Conservation (phyloP, 768 basidiomycete genomes). For the Boletus tylopilopsis region DNA sequence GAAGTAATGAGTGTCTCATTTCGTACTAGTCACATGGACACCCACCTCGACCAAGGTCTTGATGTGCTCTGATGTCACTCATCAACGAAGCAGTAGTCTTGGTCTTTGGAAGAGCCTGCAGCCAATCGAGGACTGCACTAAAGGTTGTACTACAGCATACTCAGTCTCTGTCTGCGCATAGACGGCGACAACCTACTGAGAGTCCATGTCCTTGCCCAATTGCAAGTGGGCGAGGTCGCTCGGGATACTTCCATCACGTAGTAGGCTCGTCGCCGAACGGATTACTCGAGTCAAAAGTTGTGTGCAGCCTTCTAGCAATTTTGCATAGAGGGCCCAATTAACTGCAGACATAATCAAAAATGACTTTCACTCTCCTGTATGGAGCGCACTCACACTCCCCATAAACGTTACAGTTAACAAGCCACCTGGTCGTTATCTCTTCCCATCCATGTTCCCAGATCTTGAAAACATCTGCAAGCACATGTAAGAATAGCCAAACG, state of each 20-base stretch:
- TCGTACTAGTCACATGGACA: not conserved
- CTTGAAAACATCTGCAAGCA: constrained; percentile 23
- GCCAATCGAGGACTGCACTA: constrained; percentile 23
- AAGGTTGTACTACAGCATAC: constrained; percentile 20
- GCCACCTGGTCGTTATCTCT: constrained; percentile 16
- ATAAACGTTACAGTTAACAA: constrained; percentile 25
- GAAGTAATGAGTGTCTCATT: not conserved
- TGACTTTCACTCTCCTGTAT: not conserved
- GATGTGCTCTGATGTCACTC: constrained; percentile 25
- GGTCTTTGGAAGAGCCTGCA: constrained; percentile 21
- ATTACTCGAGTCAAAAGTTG: constrained; percentile 39
- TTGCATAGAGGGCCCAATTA: constrained; percentile 52
- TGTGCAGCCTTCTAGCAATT: constrained; percentile 40
- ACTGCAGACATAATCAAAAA: constrained; percentile 35
- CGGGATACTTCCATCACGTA: constrained; percentile 23
- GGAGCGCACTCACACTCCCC: constrained; percentile 44
- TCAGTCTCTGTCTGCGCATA: not conserved
- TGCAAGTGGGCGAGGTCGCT: constrained; percentile 37
- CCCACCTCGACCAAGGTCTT: constrained; percentile 26
- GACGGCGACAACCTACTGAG: constrained; percentile 34
- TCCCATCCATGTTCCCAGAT: constrained; percentile 25
- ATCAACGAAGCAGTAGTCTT: constrained; percentile 12
- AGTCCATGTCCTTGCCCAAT: constrained; percentile 31
- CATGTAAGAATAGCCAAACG: not conserved
- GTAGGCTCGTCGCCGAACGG: constrained; percentile 26